Base-by-base conservation (phyloP, 208 protist genomes). In the Wallacemonas rigidus region DNA sequence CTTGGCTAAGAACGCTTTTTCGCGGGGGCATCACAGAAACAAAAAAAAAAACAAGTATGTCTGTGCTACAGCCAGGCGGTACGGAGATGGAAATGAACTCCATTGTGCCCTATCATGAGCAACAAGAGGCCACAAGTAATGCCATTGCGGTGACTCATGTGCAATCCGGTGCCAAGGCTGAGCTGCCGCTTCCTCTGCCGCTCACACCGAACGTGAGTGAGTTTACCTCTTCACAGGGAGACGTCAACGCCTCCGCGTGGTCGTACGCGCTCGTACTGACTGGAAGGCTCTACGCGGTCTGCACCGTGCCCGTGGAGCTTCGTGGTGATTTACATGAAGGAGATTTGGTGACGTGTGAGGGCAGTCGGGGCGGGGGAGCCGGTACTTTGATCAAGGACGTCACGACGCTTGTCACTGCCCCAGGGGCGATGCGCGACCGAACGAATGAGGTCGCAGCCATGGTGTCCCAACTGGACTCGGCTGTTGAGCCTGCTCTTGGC, bases 341-440 rank as follows among this genome's bases (percentile, higher is more conserved):
- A n/a, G 89, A 92, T 60, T 76, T 94, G 11, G 89, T 89, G 0
- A 74, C 85, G 12, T 86, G 84, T 41, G 89, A 94, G 53, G 84
- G 74, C 60, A 65, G 72, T 44, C 65, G 74, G 58, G 85, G 86
- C 14, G 80, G 83, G 58, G 83, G 81, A 57, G 84, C 77, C 54
- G 89, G 84, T 40, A 82, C 69, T 43, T 62, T 90, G 58, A 71
- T 94, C 35, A 77, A 71, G 15, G 85, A 94, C 67, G 72, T 90
- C 3, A 81, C 82, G 9, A 47, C 57, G 48, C 50, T 80, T 15
- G 75, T 91, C 51, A 61, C 55, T 1, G 41, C 78, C 4, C 48
- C 55, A 39, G 17, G 55, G 0, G 67, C 38, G 44, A 47, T 55
- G 41, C 44, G 62, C 12, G 44, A 36, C 17, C 47, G 62, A 4